These are phyloP conservation scores for Gossypium turneri DNA, from an alignment of 345 rosid species.

Conservation along the genomic window DNA sequence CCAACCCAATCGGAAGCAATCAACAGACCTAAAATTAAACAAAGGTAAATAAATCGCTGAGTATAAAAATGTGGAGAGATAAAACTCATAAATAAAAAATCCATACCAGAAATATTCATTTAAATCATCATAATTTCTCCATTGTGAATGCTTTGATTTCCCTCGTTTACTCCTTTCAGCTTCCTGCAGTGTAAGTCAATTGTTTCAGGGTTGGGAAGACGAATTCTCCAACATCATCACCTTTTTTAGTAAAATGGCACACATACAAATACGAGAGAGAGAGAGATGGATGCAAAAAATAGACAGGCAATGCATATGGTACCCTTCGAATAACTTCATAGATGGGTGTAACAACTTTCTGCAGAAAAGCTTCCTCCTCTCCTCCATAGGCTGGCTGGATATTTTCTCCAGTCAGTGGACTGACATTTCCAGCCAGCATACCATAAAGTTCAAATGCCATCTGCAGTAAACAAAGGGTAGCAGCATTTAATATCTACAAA, in stretches of 20 bases:
- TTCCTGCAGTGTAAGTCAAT: conserved; percentile 52
- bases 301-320: background rate
- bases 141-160: conserved; percentile 93
- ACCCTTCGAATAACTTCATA: conserved; percentile 83
- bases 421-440: conserved; percentile 95
- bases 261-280: background rate
- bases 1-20: conserved; percentile 98
- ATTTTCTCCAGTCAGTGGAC: conserved; percentile 98
- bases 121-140: conserved; percentile 98
- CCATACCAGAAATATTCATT: conserved; percentile 93
- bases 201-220: background rate
- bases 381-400: conserved; percentile 98
- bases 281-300: background rate
- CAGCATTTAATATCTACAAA: background rate
- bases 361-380: conserved; percentile 93
- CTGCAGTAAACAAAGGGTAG: conserved; percentile 33
- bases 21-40: conserved; percentile 67
- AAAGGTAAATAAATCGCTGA: conserved; percentile 14
- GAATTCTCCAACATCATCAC: background rate
- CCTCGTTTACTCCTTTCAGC: conserved; percentile 79
- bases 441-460: conserved; percentile 99
- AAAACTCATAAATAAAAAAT: conserved; percentile 4
- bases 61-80: conserved; percentile 3
- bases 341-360: conserved; percentile 85
- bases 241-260: background rate